A percentile compares a stretch with the other conserved stretches of the same genome.
phyloP scores from a whole-genome alignment of 176 grass and related monocot genomes.

The Raddia guianensis region DNA sequence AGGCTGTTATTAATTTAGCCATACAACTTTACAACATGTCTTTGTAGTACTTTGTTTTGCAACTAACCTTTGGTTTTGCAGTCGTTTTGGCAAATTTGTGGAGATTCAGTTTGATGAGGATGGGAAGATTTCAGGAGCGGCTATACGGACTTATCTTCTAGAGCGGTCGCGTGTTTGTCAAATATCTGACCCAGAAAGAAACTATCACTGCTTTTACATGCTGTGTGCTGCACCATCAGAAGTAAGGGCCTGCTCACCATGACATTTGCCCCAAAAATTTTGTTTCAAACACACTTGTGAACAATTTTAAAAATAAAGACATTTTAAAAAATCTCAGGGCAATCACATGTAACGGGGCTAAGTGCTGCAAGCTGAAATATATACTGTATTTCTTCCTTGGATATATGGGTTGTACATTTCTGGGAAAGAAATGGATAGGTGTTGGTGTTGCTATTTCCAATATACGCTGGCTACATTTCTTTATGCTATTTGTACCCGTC shows the following conservation, averaged over 20 bases:
- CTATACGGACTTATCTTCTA: slow-evolving; percentile 88
- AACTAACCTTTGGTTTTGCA: slow-evolving; percentile 47
- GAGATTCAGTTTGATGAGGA: slow-evolving; percentile 85
- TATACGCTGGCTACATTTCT: neutral
- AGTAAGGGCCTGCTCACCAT: slow-evolving; percentile 45
- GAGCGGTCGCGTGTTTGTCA: slow-evolving; percentile 95
- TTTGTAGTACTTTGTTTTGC: slow-evolving; percentile 10
- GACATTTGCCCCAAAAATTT: slow-evolving; percentile 33
- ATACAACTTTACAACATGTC: slow-evolving; percentile 1
- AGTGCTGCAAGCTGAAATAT: neutral
- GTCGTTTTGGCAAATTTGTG: slow-evolving; percentile 96
- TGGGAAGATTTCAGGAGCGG: slow-evolving; percentile 84
- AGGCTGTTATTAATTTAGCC: neutral
- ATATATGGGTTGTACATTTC: neutral
- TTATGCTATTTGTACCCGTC: neutral
- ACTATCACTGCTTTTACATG: slow-evolving; percentile 98
- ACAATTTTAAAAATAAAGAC: slow-evolving; percentile 27
- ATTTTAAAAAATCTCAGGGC: neutral
- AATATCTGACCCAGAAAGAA: slow-evolving; percentile 91
- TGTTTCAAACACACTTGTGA: slow-evolving; percentile 9
- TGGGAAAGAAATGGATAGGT: neutral
- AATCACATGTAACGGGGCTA: neutral
- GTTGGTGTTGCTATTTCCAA: neutral
- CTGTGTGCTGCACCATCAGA: slow-evolving; percentile 66
- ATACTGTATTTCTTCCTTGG: neutral